A percentile compares a stretch with the other conserved stretches of the same genome.
Evolutionary conservation across 176 grass and related monocot genomes (phyloP).

Genomic region (Eragrostis nindensis): DNA sequence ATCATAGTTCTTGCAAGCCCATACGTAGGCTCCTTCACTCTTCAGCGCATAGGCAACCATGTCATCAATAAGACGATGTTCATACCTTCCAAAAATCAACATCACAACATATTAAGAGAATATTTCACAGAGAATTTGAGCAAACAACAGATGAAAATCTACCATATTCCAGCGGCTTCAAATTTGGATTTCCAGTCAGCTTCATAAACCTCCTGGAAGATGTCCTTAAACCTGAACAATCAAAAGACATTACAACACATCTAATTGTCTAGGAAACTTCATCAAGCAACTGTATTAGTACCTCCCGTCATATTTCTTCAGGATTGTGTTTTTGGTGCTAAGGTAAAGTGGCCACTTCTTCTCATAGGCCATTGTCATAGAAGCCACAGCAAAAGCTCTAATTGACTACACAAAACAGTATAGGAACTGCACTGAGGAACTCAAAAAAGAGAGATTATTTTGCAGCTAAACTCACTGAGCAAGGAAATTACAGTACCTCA

Average conservation of each 20-base stretch:
- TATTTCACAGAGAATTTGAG: not conserved
- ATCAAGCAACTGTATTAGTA: conserved; percentile 31
- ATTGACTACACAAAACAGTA: conserved; percentile 70
- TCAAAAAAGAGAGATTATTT: not conserved
- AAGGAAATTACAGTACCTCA: conserved; percentile 53
- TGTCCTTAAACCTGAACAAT: conserved; percentile 84
- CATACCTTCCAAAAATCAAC: conserved; percentile 64
- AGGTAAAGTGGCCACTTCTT: conserved; percentile 99
- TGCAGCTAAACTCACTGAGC: conserved; percentile 1
- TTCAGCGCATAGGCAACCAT: conserved; percentile 99
- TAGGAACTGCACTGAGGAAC: conserved; percentile 7
- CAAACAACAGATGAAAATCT: conserved; percentile 17
- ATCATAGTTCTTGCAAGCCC: conserved; percentile 98
- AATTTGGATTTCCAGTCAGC: conserved; percentile 89
- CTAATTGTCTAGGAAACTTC: not conserved
- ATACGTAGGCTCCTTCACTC: conserved; percentile 93
- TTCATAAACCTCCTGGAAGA: conserved; percentile 99
- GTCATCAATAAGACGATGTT: conserved; percentile 97
- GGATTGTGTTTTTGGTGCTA: conserved; percentile 98
- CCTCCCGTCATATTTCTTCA: conserved; percentile 99
- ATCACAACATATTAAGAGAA: conserved; percentile 25
- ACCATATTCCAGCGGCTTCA: conserved; percentile 94
- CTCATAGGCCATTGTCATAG: conserved; percentile 86
- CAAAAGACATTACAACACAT: conserved; percentile 33
- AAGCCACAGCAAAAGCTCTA: conserved; percentile 83